Evolutionary conservation across 2,329 filamentous ascomycete species (phyloP), one percentile per base, ranked within the genome.

Genomic region (Cladosporium sphaerospermum): DNA sequence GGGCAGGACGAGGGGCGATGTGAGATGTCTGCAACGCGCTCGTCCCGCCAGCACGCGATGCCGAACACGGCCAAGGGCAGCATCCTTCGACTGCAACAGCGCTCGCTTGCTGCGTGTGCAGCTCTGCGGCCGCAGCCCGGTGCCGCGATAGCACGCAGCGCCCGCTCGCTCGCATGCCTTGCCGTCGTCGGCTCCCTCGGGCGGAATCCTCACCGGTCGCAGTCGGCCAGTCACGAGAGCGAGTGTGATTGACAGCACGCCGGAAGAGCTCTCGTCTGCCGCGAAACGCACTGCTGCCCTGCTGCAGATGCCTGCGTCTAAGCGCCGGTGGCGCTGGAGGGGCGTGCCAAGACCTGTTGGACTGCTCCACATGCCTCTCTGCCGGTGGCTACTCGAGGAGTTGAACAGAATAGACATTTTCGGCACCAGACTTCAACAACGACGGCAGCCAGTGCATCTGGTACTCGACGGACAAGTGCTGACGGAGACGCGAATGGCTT

Each of bases 251-350:
- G 3, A 9, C 40, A 11, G 13, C 11, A 9, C n/a, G 14, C 14
- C 48, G 40, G 44, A 51, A 28, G 37, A 39, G 36, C 36, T 39
- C n/a, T 39, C 36, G 36, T 39, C 4, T 39, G 36, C 36, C n/a
- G 36, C 36, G 36, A 39, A 10, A 9, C 16, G 36, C 36, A 14
- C 16, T 4, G 13, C n/a, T 39, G 16, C 36, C 36, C 36, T 43
- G 48, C 48, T 44, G 45, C 33, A 19, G 33, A 39, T n/a, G 36
- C 36, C 6, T 39, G 36, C 36, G 14, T 44, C n/a, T 51, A 51
- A 51, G 48, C 48, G 48, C 48, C 48, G 32, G 40, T 44, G 48
- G 48, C 36, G n/a, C 13, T 14, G 8, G n/a, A 14, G 36, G 13
- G 36, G n/a, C 13, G 36, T 16, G 36, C 36, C 36, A 39, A 36